Base-by-base conservation (phyloP, 192 early-diverging fungal species). In the Coemansia furcata region DNA sequence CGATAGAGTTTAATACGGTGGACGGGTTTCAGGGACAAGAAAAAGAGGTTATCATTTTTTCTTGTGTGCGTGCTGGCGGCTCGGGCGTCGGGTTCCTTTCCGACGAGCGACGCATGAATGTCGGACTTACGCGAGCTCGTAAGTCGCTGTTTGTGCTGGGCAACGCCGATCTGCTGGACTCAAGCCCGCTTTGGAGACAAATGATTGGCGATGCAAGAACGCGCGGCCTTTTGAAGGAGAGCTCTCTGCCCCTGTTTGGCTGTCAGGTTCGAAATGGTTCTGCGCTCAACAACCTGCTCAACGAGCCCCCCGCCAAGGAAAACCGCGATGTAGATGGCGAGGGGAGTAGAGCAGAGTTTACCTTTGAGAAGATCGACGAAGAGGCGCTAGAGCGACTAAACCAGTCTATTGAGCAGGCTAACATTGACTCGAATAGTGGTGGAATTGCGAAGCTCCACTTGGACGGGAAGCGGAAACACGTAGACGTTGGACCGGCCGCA, bases 11-110 rank as follows among this genome's bases (percentile, higher is more conserved):
- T 68, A 96, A 97, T 73, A 98, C 95, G 1, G 94, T 97, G 17
- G 95, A 98, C 74, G 95, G 95, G 11, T 99, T 99, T 70, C 95
- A 99, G 80, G 97, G 95, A 6, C 93, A 96, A 76, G 95, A 98
- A 72, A 98, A 98, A 73, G 97, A 97, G 21, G 92, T 98, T 39
- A 93, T 99, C 36, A 94, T 99, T 54, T 92, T 99, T 62, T 95
- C 94, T 0, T 96, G 93, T 65, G 97, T 99, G 19, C 86, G 96
- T 37, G 90, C 95, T 5, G 87, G 67, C 40, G 80, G 65, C 15
- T 55, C 80, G 0, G 85, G 86, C 19, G 90, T 96, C 39, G 94
- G 94, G 14, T 96, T 98, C 69, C 75, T 95, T 66, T 74, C 87
- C 8, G 95, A 98, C 72, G 75, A 84, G 29, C 84, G 94, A 6